These are phyloP conservation scores for Hippophae tibetana DNA, from an alignment of 306 rosid species.

Conservation along the genomic window DNA sequence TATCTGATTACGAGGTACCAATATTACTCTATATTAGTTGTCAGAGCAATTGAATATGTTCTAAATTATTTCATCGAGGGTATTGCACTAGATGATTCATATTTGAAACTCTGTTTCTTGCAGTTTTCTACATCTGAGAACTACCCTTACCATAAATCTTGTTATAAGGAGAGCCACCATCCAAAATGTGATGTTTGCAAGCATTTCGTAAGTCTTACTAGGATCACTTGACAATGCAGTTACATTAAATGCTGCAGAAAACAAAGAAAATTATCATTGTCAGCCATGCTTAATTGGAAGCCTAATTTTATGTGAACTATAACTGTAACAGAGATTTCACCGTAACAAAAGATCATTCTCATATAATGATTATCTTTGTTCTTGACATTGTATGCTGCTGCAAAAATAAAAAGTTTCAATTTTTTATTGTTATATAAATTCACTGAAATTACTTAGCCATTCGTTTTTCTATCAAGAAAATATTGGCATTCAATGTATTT, in stretches of 20 bases:
- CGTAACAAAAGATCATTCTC: neutral
- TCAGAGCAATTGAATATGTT: constrained; percentile 7
- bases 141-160: constrained; percentile 80
- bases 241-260: neutral
- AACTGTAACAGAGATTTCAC: neutral
- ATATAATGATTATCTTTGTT: neutral
- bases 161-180: constrained; percentile 92
- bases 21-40: constrained; percentile 8
- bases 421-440: too few species aligned
- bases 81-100: constrained; percentile 8
- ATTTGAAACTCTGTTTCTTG: constrained; percentile 13
- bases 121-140: constrained; percentile 90
- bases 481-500: too few species aligned
- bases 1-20: constrained; percentile 75
- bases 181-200: constrained; percentile 99
- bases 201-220: constrained; percentile 65
- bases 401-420: too few species aligned
- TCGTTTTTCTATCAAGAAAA: too few species aligned
- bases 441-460: too few species aligned
- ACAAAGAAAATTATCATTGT: neutral
- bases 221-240: constrained; percentile 5
- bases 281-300: neutral
- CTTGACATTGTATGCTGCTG: neutral
- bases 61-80: neutral
- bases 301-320: neutral